Base-by-base conservation (phyloP, 2,329 filamentous ascomycete genomes). In the Sporothrix mexicana region DNA sequence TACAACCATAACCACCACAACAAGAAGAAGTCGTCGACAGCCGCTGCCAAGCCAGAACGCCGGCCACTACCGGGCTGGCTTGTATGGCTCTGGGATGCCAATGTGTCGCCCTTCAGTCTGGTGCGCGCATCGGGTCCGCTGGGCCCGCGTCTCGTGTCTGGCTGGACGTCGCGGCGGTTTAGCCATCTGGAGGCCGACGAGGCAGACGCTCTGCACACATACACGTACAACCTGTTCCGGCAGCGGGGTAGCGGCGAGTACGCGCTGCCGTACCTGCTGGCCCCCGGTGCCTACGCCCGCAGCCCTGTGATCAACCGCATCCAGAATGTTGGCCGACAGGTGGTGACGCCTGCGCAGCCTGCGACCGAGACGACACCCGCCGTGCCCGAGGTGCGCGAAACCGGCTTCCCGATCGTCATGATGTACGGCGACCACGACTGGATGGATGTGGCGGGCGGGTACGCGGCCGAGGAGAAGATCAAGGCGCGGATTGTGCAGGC, bases 401-500 rank as follows among this genome's bases (percentile, higher is more conserved):
- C 87, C 0, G 94, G 95, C 1, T 85, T 94, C 68, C 95, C 96
- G 0, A 85, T 98, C 45, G 88, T 98, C 9, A 88, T 99, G 80
- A 95, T 98, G 92, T 99, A 99, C 79, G 96, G 96, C 75, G 95
- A 98, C 78, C 91, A 96, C 79, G 96, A 99, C 84, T 99, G 96
- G 96, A 99, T 99, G 96, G 96, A 99, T 77, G 91, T 96, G 9
- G 90, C 90, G 0, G 96, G 95, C 41, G 96, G 96, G 0, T 89
- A 91, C 64, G 94, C 92, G 0, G 91, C 95, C 0, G 89, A 92
- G 78, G 89, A 95, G 81, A 94, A 92, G 80, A 87, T 98, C 13
- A 91, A 93, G 74, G 86, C 91, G 73, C 90, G 91, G 75, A 88
- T 88, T 75, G 82, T 83, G 36, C 87, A 88, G 68, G 85, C 87